Evolutionary conservation across 2,329 filamentous ascomycete genomes (phyloP).

Genomic region (Balansia obtecta): DNA sequence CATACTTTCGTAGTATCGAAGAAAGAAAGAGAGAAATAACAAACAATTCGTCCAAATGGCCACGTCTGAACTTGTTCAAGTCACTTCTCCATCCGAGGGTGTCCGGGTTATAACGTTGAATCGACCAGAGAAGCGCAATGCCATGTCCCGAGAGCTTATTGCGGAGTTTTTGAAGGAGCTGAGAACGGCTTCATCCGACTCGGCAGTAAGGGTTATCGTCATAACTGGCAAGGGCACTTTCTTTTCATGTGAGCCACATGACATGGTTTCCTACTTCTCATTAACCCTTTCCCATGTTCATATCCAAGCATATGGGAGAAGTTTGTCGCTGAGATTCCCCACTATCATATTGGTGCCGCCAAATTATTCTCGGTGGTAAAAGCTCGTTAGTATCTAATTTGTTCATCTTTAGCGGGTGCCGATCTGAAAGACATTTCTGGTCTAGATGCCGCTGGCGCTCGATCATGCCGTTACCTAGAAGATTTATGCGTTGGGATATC

Average conservation of each 20-base stretch:
- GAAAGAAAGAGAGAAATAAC: not conserved
- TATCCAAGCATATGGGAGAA: not conserved
- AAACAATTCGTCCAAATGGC: conserved; percentile 7
- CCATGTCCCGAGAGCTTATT: conserved; percentile 40
- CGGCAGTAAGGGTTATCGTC: conserved; percentile 22
- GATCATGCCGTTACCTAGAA: conserved; percentile 23
- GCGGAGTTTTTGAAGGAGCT: conserved; percentile 25
- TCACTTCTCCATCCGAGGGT: conserved; percentile 14
- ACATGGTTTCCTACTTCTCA: not conserved
- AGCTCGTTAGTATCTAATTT: not conserved
- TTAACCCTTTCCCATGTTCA: not conserved
- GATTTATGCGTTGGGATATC: conserved; percentile 26
- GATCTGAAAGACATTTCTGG: conserved; percentile 23
- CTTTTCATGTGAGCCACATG: conserved; percentile 13
- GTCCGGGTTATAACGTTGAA: conserved; percentile 38
- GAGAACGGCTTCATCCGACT: conserved; percentile 10
- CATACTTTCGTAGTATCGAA: not conserved
- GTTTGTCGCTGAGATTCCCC: not conserved
- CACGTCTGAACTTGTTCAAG: conserved; percentile 9
- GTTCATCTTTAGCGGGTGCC: conserved; percentile 19
- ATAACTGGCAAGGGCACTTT: conserved; percentile 21
- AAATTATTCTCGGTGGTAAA: not conserved
- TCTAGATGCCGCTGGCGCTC: conserved; percentile 20
- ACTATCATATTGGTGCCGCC: conserved; percentile 3
- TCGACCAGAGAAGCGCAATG: conserved; percentile 45